These are phyloP conservation scores for Moricandia arvensis DNA, from an alignment of 345 rosid species.

Conservation along the genomic window DNA sequence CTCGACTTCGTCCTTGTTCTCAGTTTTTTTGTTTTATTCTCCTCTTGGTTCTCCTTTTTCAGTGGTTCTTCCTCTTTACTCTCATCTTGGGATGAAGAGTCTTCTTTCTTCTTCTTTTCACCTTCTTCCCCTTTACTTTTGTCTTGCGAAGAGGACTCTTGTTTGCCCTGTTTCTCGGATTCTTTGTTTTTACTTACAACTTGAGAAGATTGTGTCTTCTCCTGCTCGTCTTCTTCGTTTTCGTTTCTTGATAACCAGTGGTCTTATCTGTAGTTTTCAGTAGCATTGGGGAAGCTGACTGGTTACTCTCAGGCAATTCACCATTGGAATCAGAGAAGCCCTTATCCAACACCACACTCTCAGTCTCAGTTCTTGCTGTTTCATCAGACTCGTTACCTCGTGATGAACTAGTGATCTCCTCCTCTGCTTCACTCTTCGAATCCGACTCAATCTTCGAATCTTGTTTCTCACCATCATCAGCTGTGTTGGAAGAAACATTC, in stretches of 20 bases:
- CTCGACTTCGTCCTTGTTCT: constrained; percentile 23
- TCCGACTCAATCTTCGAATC: constrained; percentile 21
- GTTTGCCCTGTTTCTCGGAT: not conserved
- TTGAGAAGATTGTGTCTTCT: constrained; percentile 9
- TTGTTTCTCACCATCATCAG: constrained; percentile 34
- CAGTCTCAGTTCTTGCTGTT: not conserved
- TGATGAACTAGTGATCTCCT: constrained; percentile 21
- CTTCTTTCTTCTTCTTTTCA: not conserved
- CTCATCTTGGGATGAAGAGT: not conserved
- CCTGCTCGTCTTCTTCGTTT: constrained; percentile 28
- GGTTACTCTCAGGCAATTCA: constrained; percentile 45
- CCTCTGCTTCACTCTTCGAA: constrained; percentile 32
- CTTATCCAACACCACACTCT: constrained; percentile 40
- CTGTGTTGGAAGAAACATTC: constrained; percentile 17
- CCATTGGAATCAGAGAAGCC: constrained; percentile 43
- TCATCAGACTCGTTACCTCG: constrained; percentile 22
- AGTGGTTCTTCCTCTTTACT: constrained; percentile 7
- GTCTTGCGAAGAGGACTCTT: constrained; percentile 1
- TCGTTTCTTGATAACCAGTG: constrained; percentile 26
- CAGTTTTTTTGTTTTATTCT: not conserved
- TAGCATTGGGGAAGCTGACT: constrained; percentile 39
- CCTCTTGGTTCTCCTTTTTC: constrained; percentile 26
- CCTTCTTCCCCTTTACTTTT: constrained; percentile 1
- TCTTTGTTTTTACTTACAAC: constrained; percentile 12
- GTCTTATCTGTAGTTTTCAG: constrained; percentile 19